These are phyloP conservation scores for Cytospora piceicola DNA, from an alignment of 2,329 filamentous ascomycete species.

Conservation along the genomic window DNA sequence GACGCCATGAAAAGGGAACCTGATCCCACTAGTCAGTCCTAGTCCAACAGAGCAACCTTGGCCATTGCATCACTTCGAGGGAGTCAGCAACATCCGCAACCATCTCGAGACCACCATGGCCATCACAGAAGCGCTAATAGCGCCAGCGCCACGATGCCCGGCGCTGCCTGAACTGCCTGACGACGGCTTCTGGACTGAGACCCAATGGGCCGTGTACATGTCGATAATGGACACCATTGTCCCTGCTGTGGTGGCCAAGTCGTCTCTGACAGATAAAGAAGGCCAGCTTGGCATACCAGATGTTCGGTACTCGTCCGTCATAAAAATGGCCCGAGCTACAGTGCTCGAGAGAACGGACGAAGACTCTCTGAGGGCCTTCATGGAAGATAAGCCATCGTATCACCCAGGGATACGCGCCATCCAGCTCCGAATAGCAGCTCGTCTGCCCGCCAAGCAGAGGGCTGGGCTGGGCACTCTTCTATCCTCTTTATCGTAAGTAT, in stretches of 20 bases:
- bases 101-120: constrained; percentile 16
- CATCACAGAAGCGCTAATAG: constrained; percentile 10
- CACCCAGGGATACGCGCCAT: constrained; percentile 57
- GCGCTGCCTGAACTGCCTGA: constrained; percentile 36
- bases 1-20: neutral
- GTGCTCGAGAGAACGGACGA: constrained; percentile 46
- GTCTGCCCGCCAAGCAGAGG: constrained; percentile 40
- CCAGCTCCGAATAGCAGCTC: constrained; percentile 48
- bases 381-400: constrained; percentile 55
- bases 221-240: constrained; percentile 62
- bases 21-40: neutral
- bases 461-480: constrained; percentile 46
- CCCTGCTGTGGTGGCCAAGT: constrained; percentile 57
- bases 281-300: constrained; percentile 52
- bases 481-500: constrained; percentile 46
- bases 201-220: constrained; percentile 59
- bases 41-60: neutral
- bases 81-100: neutral
- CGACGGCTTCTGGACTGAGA: constrained; percentile 47
- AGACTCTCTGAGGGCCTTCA: constrained; percentile 54
- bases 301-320: constrained; percentile 51
- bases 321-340: constrained; percentile 44
- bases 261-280: constrained; percentile 43
- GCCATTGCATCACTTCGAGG: neutral
- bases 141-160: constrained; percentile 32